Percentiles rank a stretch among this genome's conserved stretches.
Conservation (phyloP, 257 asterid genomes). For the Solanum etuberosum region DNA sequence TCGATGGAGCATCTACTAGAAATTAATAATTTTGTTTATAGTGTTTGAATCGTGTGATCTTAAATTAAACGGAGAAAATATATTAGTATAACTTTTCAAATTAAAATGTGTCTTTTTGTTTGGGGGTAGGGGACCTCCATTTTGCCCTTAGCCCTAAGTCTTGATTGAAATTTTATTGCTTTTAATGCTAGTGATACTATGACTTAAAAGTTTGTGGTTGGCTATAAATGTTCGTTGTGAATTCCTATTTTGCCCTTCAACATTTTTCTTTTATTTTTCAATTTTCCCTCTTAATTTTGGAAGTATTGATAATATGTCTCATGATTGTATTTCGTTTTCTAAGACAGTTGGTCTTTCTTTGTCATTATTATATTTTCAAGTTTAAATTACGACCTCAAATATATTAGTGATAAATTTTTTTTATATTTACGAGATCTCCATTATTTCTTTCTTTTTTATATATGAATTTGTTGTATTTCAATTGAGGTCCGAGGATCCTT, state of each 20-base stretch:
- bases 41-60: neutral
- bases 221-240: neutral
- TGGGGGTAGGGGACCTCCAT: neutral
- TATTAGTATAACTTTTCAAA: neutral
- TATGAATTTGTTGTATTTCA: too few species aligned
- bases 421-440: neutral
- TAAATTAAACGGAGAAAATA: neutral
- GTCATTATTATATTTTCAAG: neutral
- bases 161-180: neutral
- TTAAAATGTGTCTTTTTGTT: neutral
- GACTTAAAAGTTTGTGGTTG: neutral
- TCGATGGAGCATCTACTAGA: rapidly evolving
- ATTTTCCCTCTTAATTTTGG: neutral
- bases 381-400: neutral
- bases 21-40: neutral
- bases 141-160: neutral
- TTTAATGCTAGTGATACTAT: neutral
- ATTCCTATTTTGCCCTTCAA: neutral
- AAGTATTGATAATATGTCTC: neutral
- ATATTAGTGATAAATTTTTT: neutral
- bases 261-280: neutral
- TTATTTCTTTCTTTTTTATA: too few species aligned
- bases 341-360: neutral
- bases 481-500: too few species aligned
- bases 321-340: neutral